Base-by-base conservation (phyloP, 2,329 filamentous ascomycete genomes). In the Cladosporium sp. region DNA sequence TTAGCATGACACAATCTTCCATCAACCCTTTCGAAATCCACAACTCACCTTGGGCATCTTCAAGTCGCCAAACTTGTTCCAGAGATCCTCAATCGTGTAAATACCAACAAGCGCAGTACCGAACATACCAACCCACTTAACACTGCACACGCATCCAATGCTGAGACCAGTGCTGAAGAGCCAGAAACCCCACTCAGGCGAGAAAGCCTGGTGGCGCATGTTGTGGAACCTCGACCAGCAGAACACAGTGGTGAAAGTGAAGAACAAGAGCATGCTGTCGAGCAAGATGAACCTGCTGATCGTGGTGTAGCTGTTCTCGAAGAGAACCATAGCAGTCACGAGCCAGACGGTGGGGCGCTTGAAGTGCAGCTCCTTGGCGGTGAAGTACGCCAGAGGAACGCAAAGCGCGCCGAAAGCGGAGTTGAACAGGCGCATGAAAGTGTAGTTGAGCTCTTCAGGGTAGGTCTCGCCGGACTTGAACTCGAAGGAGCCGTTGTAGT, bases 401-500 rank as follows among this genome's bases (percentile, higher is more conserved):
- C 92, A 97, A 67, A 95, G 84, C 67, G 93, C 94, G 67, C 95
- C 95, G 77, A 98, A 99, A 69, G 92, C 88, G 69, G 94, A 91
- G 78, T 98, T 99, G 86, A 99, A 99, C 67, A 94, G 86, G 73
- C 95, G 92, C 96, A 99, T 99, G 76, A 97, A 97, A 73, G 93
- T 96, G 79, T 96, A 99, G 83, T 99, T 90, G 76, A 99, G 85
- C 75, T 98, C 92, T 71, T 89, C 88, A 13, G 95, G 95, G 78
- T 99, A 99, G 63, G 87, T 93, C 76, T 98, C 95, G 77, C 95
- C 95, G 63, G 94, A 98, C 81, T 99, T 99, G 86, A 99, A 99
- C 77, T 99, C 95, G 80, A 99, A 99, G 4, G 94, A 96, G 66
- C 95, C 95, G 83, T 99, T 99, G 84, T 99, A 99, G 70, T 94